Conservation (phyloP, 1,284 basidiomycete species). For the Termitomyces sp. region DNA sequence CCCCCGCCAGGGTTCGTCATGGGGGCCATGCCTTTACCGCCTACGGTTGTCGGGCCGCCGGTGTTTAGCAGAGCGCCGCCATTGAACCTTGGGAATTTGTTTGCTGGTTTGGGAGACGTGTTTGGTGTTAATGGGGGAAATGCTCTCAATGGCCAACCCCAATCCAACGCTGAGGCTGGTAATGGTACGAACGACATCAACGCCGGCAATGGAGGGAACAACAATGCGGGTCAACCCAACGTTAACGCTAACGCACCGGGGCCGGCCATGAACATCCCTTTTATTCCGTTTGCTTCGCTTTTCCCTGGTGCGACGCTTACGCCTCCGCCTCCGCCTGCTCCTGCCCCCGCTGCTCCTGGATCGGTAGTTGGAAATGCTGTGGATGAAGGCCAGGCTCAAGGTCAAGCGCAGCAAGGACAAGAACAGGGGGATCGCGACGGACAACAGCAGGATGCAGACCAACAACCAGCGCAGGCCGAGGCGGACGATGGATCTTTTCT, state of each 20-base stretch:
- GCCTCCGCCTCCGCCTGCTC: background rate
- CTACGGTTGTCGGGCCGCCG: background rate
- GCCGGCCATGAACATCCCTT: constrained; percentile 2
- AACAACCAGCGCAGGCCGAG: background rate
- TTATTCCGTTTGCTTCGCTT: background rate
- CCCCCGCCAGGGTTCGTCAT: background rate
- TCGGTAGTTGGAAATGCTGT: too few relatives aligned
- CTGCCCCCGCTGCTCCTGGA: background rate
- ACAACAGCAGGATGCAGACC: background rate
- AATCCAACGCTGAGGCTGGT: background rate
- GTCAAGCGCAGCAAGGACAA: background rate
- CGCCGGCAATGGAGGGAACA: too few relatives aligned
- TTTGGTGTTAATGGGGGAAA: background rate
- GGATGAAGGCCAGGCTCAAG: too few relatives aligned
- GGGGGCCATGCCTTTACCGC: background rate
- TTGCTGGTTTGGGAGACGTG: background rate
- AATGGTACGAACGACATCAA: too few relatives aligned
- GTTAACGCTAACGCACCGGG: background rate
- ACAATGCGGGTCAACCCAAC: background rate
- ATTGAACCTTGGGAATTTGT: background rate
- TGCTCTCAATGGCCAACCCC: background rate
- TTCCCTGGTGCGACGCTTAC: constrained; percentile 2
- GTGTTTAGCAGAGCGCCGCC: too few relatives aligned
- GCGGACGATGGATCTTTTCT: background rate
- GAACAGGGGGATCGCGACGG: too few relatives aligned